Base-by-base conservation (phyloP, 2,329 filamentous ascomycete species). In the Colletotrichum trifolii region DNA sequence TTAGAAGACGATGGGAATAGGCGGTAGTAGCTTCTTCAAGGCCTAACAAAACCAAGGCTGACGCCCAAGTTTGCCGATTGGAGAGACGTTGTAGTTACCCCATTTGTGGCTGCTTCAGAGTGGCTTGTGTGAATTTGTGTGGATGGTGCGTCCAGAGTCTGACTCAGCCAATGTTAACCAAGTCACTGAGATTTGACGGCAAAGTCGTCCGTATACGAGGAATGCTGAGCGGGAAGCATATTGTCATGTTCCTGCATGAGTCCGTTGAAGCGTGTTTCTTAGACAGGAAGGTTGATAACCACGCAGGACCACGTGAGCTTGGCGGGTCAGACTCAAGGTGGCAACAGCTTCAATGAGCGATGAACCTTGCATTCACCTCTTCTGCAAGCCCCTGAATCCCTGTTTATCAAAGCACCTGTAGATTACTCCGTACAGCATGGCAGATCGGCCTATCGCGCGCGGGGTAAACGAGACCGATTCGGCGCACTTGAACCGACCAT, bases 211-310 rank as follows among this genome's bases (percentile, higher is more conserved):
- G 4, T 3, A 25, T 25, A 3, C 2, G 25, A 25, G 25, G 25
- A 25, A 25, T 4, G 4, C 1, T 4, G 4, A 25, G 4, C 25
- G 25, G 25, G 4, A 25, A 4, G 4, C 25, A 25, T 25, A 4
- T 5, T 25, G 3, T 25, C 25, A 25, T 25, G 25, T 25, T 25
- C 25, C 25, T 25, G 25, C 25, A 25, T 25, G 25, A 25, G 25
- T 1, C 25, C 1, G 17, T 25, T 25, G 25, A 25, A 33, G 33
- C 9, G n/a, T 17, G n/a, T 15, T 50, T 33, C 65, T 61, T 25
- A 59, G 66, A 66, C n/a, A 63, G 63, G 66, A 67, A 67, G 66
- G 63, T 67, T 58, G 58, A 63, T 63, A 59, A 43, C 56, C n/a
- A 35, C 6, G 57, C 45, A 66, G 54, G 45, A 59, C 59, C 34